Evolutionary conservation across 2,329 filamentous ascomycete genomes (phyloP).

Genomic region (Penicillium polonicum): DNA sequence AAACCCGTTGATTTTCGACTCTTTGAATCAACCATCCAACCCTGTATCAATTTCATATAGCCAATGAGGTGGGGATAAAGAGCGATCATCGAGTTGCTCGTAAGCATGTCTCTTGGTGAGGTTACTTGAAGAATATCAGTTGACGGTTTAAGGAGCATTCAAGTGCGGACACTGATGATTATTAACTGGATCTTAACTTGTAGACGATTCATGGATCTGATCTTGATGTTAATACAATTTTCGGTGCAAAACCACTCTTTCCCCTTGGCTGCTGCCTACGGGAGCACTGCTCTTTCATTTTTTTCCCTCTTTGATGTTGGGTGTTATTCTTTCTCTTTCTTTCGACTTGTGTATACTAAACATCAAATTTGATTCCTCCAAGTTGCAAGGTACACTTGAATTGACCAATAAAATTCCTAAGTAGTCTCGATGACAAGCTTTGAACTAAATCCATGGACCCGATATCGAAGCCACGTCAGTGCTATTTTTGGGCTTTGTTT

Average conservation of each 20-base stretch:
- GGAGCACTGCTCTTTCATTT: background rate
- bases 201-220: background rate
- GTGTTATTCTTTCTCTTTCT: background rate
- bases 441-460: background rate
- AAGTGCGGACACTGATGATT: background rate
- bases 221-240: background rate
- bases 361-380: background rate
- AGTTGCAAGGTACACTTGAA: background rate
- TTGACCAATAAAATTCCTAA: background rate
- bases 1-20: background rate
- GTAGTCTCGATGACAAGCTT: background rate
- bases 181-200: background rate
- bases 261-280: background rate
- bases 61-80: background rate
- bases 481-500: background rate
- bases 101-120: background rate
- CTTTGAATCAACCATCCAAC: background rate
- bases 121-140: background rate
- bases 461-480: background rate
- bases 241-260: background rate
- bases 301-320: background rate
- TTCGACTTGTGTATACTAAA: background rate
- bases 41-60: background rate
- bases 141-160: background rate
- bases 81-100: background rate